phyloP scores from a whole-genome alignment of 1,284 basidiomycete species.

The Rhodotorula sp. region DNA sequence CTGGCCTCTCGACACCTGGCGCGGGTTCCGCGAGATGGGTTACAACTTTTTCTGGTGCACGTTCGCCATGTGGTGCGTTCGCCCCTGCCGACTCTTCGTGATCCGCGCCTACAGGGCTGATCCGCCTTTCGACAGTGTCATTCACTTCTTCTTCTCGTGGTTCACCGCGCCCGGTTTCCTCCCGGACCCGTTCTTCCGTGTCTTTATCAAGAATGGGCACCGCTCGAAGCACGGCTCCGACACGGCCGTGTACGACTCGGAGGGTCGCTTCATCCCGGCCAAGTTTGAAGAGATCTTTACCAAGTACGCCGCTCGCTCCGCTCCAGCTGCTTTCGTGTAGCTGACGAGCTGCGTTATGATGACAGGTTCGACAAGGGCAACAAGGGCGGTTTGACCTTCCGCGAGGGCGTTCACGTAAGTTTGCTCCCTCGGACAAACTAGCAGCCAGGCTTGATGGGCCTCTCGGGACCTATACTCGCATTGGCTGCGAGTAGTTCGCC shows the following conservation, averaged over 20 bases:
- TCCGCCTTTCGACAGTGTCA: slow-evolving; percentile 39
- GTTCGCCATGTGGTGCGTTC: slow-evolving; percentile 46
- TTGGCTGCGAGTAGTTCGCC: too few relatives aligned
- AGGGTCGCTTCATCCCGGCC: slow-evolving; percentile 50
- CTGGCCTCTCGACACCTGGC: slow-evolving; percentile 60
- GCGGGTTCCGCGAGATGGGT: slow-evolving; percentile 53
- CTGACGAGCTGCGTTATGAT: background rate
- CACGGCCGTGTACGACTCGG: slow-evolving; percentile 54
- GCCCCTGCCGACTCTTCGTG: too few relatives aligned
- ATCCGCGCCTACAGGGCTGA: background rate
- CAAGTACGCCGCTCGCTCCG: slow-evolving; percentile 2
- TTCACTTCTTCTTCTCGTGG: slow-evolving; percentile 53
- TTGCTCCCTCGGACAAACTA: too few relatives aligned
- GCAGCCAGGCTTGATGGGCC: background rate
- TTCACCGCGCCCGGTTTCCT: slow-evolving; percentile 45
- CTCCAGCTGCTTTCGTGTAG: background rate
- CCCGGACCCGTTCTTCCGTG: slow-evolving; percentile 54
- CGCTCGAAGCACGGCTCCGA: slow-evolving; percentile 56
- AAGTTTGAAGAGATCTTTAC: slow-evolving; percentile 36
- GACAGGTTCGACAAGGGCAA: slow-evolving; percentile 24
- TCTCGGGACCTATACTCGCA: background rate
- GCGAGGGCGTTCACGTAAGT: slow-evolving; percentile 19
- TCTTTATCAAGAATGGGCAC: slow-evolving; percentile 53
- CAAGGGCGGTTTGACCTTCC: slow-evolving; percentile 28
- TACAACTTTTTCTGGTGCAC: slow-evolving; percentile 53